Conservation (phyloP, 1,284 basidiomycete genomes). For the Volvariella surrecta region DNA sequence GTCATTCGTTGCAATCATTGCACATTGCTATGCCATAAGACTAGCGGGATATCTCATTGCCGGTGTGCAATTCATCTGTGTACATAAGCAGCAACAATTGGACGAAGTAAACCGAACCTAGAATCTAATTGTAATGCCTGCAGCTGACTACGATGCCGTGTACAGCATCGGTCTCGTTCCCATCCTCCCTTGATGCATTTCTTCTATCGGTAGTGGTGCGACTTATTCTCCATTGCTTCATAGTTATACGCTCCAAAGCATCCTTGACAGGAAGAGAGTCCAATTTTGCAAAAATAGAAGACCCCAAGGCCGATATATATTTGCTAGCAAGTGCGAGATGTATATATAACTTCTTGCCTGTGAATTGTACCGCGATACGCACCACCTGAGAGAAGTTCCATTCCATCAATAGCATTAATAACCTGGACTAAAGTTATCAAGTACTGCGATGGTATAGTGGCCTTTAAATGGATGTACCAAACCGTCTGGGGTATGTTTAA, state of each 20-base stretch:
- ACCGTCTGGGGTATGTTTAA: slow-evolving; percentile 11
- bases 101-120: background rate
- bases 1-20: background rate
- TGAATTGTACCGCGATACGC: slow-evolving; percentile 26
- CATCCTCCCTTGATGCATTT: slow-evolving; percentile 17
- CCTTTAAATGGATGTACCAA: slow-evolving; percentile 5
- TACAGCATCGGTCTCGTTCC: slow-evolving; percentile 33
- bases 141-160: slow-evolving; percentile 30
- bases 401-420: slow-evolving; percentile 37
- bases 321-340: slow-evolving; percentile 8
- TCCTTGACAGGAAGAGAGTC: slow-evolving; percentile 14
- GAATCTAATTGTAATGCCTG: slow-evolving; percentile 33
- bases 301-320: slow-evolving; percentile 13
- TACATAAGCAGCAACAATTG: too few species aligned
- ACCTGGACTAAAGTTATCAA: slow-evolving; percentile 13
- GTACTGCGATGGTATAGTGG: background rate
- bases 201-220: slow-evolving; percentile 20
- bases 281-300: slow-evolving; percentile 15
- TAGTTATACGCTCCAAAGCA: slow-evolving; percentile 16
- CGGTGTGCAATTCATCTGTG: background rate
- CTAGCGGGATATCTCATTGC: background rate
- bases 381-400: slow-evolving; percentile 38
- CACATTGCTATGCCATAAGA: background rate
- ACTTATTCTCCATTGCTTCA: slow-evolving; percentile 19
- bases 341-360: slow-evolving; percentile 10